Evolutionary conservation across 164 flowering plant species (phyloP), one percentile per base, ranked within the genome.

Genomic region (Berberis vulgaris): DNA sequence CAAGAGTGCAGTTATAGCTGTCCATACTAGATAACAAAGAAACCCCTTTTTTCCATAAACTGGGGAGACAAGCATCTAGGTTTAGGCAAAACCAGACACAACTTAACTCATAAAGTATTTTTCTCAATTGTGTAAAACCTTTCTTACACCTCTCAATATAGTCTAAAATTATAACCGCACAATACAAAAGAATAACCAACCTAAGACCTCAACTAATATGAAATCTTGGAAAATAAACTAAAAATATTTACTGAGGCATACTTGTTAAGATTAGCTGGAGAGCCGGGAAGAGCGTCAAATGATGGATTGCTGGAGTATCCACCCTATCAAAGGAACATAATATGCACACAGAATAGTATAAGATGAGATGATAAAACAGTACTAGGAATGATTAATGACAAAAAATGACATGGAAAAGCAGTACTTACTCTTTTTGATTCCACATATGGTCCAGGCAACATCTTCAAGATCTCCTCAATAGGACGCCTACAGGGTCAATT

Each of bases 391-490:
- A 13, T 4, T 11, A 57, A 39, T 57, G 3, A 41, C 43, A 40
- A 40, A 7, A 41, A 26, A 45, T 6, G 13, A 52, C 11, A 10
- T 3, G 52, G 3, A 5, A n/a, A 49, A 5, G 41, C 6, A 60
- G 9, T 52, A 79, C 88, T 77, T 42, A 86, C 99, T 77, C 94
- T 83, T 72, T 88, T 91, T 54, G 77, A 67, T 77, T 95, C 99
- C 45, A 79, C 70, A 78, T 95, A 98, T 2, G 98, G 97, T 54
- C 99, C 98, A 54, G 97, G 99, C 70, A 95, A 73, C 70, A 85
- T 70, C 87, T 80, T 95, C 81, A 91, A 64, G 49, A 85, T 82
- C 57, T 91, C 96, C 80, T 95, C 99, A 73, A 91, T 75, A 42
- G 99, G 85, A 67, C 96, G 97, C 99, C 99, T 95, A 78, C 43